Base-by-base conservation (phyloP, 176 grass and related monocot genomes). In the Oryza glumipatula region DNA sequence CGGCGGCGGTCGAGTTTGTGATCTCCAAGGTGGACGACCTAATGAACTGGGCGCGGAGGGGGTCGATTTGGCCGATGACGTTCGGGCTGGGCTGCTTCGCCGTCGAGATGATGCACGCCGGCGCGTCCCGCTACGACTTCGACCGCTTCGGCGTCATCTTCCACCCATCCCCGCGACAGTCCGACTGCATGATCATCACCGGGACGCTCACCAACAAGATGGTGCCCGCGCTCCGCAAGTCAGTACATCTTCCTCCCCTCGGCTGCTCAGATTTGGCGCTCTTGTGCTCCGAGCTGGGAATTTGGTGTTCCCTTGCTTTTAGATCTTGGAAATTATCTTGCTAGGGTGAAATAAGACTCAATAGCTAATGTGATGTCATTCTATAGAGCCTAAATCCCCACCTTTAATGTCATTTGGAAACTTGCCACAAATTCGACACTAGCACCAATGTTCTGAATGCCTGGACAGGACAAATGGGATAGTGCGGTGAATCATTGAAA, bases 1-100 rank as follows among this genome's bases (percentile, higher is more conserved):
- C 28, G 28, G 28, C 28, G 28, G 28, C 28, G 52, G 95, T 88
- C 10, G 95, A 98, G 89, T 95, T 91, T 82, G 93, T 93, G 44
- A 86, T 98, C 82, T 98, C 95, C 74, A 98, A 93, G 89, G 95
- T 98, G 65, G 95, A 98, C 51, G 91, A 94, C 81, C 93, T 98
- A 38, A 78, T 98, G 85, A 98, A 98, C 85, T 95, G 95, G 95
- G 95, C 91, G 30, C 89, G 91, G 26, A 72, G 90, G 3, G 93
- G 93, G 0, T 95, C 95, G 39, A 88, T 98, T 85, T 98, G 95
- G 95, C 95, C 93, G 3, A 98, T 98, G 95, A 93, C 93, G 28
- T 95, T 98, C 68, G 95, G 95, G 3, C 88, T 98, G 7, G 95
- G 93, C 52, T 98, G 95, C 91, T 98, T 93, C 85, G 95, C 93